Evolutionary conservation across 371 early-diverging fungal species (phyloP).

Genomic region (Rhizopus sp.): DNA sequence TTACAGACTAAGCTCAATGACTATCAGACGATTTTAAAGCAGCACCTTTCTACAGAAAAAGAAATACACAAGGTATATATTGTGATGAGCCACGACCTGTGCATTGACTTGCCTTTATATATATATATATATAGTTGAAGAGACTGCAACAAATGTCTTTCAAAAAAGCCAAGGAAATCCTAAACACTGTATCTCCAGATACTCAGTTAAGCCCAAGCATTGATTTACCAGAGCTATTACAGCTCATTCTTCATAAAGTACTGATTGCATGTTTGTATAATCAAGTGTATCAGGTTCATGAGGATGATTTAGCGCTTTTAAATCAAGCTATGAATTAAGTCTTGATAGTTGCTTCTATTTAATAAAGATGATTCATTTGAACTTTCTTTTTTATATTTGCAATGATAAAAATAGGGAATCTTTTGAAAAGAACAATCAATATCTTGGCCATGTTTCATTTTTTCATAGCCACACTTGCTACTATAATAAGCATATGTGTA

Average conservation of each 20-base stretch:
- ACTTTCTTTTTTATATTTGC: no score
- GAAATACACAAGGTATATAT: constrained; percentile 7
- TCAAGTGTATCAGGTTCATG: no score
- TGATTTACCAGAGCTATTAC: neutral
- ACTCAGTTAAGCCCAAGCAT: neutral
- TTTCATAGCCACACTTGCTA: no score
- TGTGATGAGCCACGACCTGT: neutral
- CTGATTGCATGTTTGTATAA: no score
- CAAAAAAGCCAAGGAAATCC: constrained; percentile 6
- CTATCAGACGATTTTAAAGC: constrained; percentile 6
- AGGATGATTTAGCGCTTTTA: no score
- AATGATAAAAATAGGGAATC: no score
- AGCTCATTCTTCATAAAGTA: neutral
- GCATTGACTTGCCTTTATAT: neutral
- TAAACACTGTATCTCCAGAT: constrained; percentile 8
- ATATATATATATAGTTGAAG: constrained; percentile 7
- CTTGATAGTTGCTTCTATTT: no score
- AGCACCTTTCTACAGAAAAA: constrained; percentile 2
- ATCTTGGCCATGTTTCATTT: no score
- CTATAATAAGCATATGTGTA: no score
- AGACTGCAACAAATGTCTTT: constrained; percentile 8
- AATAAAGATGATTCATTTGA: no score
- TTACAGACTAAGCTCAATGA: neutral
- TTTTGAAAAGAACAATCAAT: no score
- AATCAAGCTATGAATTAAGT: no score